phyloP scores from a whole-genome alignment of 192 early-diverging fungal genomes.

The Podila epigama region DNA sequence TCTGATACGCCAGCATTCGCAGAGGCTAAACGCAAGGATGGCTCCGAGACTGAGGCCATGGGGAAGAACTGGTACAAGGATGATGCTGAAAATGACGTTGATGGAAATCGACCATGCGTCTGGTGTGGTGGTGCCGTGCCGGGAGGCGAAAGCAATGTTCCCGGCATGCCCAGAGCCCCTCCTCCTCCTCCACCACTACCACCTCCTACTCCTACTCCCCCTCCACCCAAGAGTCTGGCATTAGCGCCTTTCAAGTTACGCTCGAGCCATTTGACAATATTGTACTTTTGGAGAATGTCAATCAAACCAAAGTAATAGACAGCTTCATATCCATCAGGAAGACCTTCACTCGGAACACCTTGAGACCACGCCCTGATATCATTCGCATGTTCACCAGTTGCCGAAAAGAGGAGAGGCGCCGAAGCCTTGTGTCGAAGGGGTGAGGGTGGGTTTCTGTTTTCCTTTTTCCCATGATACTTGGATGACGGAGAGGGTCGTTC shows the following conservation, averaged over 20 bases:
- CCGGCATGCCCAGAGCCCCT: no score
- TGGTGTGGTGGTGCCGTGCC: background rate
- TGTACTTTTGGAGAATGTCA: slow-evolving; percentile 46
- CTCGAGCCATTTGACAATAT: slow-evolving; percentile 35
- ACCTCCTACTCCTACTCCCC: slow-evolving; percentile 1
- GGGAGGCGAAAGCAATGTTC: background rate
- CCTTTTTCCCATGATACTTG: background rate
- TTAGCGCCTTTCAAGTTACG: slow-evolving; percentile 38
- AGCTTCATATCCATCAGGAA: slow-evolving; percentile 24
- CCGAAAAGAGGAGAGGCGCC: background rate
- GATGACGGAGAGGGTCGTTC: background rate
- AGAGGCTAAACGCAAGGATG: slow-evolving; percentile 9
- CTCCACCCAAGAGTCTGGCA: slow-evolving; percentile 22
- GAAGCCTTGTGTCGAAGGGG: background rate
- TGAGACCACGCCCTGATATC: slow-evolving; percentile 21
- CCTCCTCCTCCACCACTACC: no score
- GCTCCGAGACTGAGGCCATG: slow-evolving; percentile 21
- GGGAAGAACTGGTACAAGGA: slow-evolving; percentile 39
- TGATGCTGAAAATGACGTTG: slow-evolving; percentile 17
- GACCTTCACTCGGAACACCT: slow-evolving; percentile 12
- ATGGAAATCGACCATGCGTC: slow-evolving; percentile 15
- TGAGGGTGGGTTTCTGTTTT: background rate
- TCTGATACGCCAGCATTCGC: background rate
- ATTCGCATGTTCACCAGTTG: no score
- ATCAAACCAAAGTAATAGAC: slow-evolving; percentile 48